A percentile compares a stretch with the other conserved stretches of the same genome.
Conservation (phyloP, 169 alveolate genomes). For the Condylostoma magnum region DNA sequence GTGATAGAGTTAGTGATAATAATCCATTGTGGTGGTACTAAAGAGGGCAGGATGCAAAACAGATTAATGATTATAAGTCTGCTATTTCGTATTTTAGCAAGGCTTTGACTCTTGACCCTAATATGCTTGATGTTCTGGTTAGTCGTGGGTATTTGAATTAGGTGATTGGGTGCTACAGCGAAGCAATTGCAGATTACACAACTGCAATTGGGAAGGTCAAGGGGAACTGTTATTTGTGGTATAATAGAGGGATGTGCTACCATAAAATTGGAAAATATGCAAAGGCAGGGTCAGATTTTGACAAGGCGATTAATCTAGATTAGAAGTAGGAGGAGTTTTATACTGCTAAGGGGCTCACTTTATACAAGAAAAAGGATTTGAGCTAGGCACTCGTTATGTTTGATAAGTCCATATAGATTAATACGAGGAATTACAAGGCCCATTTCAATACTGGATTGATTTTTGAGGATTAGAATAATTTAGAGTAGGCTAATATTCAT, state of each 20-base stretch:
- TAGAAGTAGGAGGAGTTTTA: conserved; percentile 83
- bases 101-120: conserved; percentile 72
- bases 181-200: conserved; percentile 80
- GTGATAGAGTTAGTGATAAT: conserved; percentile 34
- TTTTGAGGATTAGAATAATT: conserved; percentile 72
- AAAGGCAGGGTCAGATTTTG: conserved; percentile 71
- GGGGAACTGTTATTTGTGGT: conserved; percentile 76
- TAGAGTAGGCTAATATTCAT: conserved; percentile 75
- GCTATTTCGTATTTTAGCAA: conserved; percentile 77
- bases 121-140: conserved; percentile 77
- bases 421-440: conserved; percentile 71
- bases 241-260: conserved; percentile 82
- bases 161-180: conserved; percentile 75
- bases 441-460: conserved; percentile 81
- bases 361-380: conserved; percentile 67
- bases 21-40: conserved; percentile 70
- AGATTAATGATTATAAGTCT: conserved; percentile 66
- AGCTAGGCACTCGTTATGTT: conserved; percentile 75
- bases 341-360: conserved; percentile 82
- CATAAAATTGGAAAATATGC: conserved; percentile 79
- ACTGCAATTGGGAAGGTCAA: conserved; percentile 80
- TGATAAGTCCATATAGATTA: conserved; percentile 64
- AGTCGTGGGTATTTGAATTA: conserved; percentile 86
- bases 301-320: conserved; percentile 72
- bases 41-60: conserved; percentile 76